Evolutionary conservation across 1,284 basidiomycete species (phyloP).

Genomic region (Exobasidium rhododendri): DNA sequence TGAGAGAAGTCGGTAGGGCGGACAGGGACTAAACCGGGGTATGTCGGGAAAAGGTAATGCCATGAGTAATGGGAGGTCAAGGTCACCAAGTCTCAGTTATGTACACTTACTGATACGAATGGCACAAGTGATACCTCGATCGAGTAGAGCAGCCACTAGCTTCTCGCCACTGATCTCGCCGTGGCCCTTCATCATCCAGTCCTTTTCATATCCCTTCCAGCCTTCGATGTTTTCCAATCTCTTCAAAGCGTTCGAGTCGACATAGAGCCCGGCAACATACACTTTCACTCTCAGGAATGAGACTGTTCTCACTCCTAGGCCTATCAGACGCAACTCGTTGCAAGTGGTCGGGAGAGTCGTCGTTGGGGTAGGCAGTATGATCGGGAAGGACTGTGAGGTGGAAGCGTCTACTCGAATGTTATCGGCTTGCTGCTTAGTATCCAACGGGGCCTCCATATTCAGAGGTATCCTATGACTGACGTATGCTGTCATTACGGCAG

Average conservation of each 20-base stretch:
- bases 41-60: no score
- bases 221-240: slow-evolving; percentile 13
- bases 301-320: slow-evolving; percentile 77
- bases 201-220: slow-evolving; percentile 2
- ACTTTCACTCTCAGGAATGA: slow-evolving; percentile 76
- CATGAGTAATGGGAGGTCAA: no score
- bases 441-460: not conserved
- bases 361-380: slow-evolving; percentile 21
- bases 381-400: slow-evolving; percentile 25
- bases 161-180: slow-evolving; percentile 22
- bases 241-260: slow-evolving; percentile 61
- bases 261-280: slow-evolving; percentile 81
- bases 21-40: slow-evolving; percentile 69
- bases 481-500: not conserved
- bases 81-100: no score
- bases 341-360: slow-evolving; percentile 9
- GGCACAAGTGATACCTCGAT: slow-evolving; percentile 28
- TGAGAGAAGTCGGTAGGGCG: slow-evolving; percentile 76
- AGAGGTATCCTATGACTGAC: not conserved
- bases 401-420: slow-evolving; percentile 23
- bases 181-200: not conserved
- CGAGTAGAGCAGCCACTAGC: slow-evolving; percentile 23
- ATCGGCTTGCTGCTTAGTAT: not conserved
- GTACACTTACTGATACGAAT: slow-evolving; percentile 25
- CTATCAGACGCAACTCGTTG: slow-evolving; percentile 64